Conservation (phyloP, 2,329 filamentous ascomycete genomes). For the Aschersonia sp. region DNA sequence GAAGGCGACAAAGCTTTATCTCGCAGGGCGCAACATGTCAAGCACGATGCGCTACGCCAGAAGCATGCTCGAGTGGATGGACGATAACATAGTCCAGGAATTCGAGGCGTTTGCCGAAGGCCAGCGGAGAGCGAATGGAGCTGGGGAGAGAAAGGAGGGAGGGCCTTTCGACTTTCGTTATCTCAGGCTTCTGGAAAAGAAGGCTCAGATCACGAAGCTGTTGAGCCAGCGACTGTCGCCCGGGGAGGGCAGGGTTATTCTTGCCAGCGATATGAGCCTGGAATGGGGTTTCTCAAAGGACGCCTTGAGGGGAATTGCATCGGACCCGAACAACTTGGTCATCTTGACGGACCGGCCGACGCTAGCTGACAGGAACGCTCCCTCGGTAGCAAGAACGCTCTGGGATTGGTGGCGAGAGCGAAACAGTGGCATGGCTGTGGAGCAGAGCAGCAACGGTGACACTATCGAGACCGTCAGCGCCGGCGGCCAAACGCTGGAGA, state of each 20-base stretch:
- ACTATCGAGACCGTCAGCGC: conserved; percentile 53
- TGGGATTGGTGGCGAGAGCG: conserved; percentile 69
- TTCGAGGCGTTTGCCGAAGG: conserved; percentile 59
- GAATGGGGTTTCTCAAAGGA: conserved; percentile 94
- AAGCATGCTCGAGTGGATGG: conserved; percentile 99
- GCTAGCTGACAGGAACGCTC: conserved; percentile 20
- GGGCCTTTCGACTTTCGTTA: conserved; percentile 86
- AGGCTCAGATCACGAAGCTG: conserved; percentile 63
- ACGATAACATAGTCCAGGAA: conserved; percentile 83
- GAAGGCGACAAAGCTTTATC: conserved; percentile 49
- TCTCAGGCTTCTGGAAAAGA: conserved; percentile 69
- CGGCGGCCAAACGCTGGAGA: conserved; percentile 44
- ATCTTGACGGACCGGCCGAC: conserved; percentile 66
- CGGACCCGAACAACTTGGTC: conserved; percentile 67
- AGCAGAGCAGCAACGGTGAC: conserved; percentile 38
- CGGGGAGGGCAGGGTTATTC: conserved; percentile 54
- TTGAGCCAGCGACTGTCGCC: conserved; percentile 24
- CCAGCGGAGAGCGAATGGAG: conserved; percentile 28
- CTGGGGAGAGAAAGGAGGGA: conserved; percentile 36
- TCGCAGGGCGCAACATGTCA: conserved; percentile 74
- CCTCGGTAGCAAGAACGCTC: conserved; percentile 57
- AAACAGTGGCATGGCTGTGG: conserved; percentile 45
- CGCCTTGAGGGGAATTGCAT: conserved; percentile 57
- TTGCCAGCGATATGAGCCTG: conserved; percentile 78
- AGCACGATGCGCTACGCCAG: conserved; percentile 82